A percentile compares a stretch with the other conserved stretches of the same genome.
phyloP scores from a whole-genome alignment of 2,329 filamentous ascomycete species.

The Cladophialophora chaetospira region DNA sequence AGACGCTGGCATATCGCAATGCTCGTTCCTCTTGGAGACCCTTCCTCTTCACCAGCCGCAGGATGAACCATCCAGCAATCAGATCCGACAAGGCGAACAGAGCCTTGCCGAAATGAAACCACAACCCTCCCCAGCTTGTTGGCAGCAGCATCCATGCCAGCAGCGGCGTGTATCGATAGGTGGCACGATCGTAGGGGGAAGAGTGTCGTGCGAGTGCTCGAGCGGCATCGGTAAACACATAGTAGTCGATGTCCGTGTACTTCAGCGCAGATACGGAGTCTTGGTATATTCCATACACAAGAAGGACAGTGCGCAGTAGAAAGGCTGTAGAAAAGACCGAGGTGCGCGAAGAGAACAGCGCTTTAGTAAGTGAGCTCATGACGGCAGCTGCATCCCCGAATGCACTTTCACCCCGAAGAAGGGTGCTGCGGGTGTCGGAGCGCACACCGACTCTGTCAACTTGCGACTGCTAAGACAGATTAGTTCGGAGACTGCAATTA shows the following conservation, averaged over 20 bases:
- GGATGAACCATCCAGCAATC: constrained; percentile 77
- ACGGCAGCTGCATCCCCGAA: constrained; percentile 17
- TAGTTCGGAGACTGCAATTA: too few relatives aligned
- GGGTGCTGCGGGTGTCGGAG: too few relatives aligned
- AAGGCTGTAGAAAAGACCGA: constrained; percentile 45
- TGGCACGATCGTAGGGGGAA: constrained; percentile 85
- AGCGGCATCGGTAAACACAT: constrained; percentile 94
- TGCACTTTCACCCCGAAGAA: too few relatives aligned
- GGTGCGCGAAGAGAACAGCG: constrained; percentile 39
- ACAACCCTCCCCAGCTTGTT: constrained; percentile 63
- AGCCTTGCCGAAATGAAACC: constrained; percentile 84
- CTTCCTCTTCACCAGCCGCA: constrained; percentile 53
- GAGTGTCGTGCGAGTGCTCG: constrained; percentile 68
- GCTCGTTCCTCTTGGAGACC: constrained; percentile 58
- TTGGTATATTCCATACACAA: constrained; percentile 89
- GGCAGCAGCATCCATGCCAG: constrained; percentile 89
- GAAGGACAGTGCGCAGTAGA: constrained; percentile 69
- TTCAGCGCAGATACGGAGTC: constrained; percentile 90
- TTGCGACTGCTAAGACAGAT: too few relatives aligned
- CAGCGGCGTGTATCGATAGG: constrained; percentile 94
- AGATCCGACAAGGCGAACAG: constrained; percentile 84
- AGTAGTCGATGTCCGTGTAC: constrained; percentile 98
- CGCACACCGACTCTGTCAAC: too few relatives aligned
- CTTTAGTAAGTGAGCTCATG: constrained; percentile 19
- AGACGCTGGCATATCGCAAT: constrained; percentile 78